phyloP scores from a whole-genome alignment of 257 asterid genomes.

The Petrea volubilis region DNA sequence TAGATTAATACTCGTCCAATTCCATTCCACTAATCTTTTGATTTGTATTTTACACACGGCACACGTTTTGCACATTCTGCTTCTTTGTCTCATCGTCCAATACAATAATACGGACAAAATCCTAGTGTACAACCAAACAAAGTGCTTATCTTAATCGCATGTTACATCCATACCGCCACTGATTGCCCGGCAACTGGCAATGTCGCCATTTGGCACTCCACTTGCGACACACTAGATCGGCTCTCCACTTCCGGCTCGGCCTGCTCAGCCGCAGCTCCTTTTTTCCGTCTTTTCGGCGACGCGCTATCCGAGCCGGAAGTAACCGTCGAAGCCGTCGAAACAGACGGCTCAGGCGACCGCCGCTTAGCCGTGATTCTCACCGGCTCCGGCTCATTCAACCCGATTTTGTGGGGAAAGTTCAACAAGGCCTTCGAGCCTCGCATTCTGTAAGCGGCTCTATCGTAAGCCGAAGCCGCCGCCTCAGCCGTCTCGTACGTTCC shows the following conservation, averaged over 20 bases:
- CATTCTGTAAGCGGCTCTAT: conserved; percentile 72
- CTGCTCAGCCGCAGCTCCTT: conserved; percentile 24
- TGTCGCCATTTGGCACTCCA: conserved; percentile 25
- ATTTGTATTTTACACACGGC: neutral
- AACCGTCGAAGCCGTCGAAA: conserved; percentile 20
- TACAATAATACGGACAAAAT: neutral
- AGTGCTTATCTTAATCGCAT: neutral
- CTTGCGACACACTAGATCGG: conserved; percentile 29
- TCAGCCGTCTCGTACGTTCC: conserved; percentile 80
- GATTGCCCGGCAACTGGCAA: conserved; percentile 44
- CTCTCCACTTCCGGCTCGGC: conserved; percentile 57
- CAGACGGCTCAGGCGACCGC: conserved; percentile 47
- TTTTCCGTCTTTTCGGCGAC: conserved; percentile 50
- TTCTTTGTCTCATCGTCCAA: neutral
- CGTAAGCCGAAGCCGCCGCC: conserved; percentile 82
- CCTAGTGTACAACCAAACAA: conserved; percentile 19
- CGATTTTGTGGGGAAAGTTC: conserved; percentile 57
- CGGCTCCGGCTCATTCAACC: conserved; percentile 67
- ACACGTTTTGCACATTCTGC: neutral
- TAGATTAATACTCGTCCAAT: neutral
- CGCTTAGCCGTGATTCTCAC: conserved; percentile 54
- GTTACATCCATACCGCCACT: conserved; percentile 33
- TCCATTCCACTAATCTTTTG: neutral
- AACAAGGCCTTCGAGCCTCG: conserved; percentile 72
- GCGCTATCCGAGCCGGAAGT: conserved; percentile 47